These are phyloP conservation scores for Septoria linicola DNA, from an alignment of 2,329 filamentous ascomycete genomes.

Conservation along the genomic window DNA sequence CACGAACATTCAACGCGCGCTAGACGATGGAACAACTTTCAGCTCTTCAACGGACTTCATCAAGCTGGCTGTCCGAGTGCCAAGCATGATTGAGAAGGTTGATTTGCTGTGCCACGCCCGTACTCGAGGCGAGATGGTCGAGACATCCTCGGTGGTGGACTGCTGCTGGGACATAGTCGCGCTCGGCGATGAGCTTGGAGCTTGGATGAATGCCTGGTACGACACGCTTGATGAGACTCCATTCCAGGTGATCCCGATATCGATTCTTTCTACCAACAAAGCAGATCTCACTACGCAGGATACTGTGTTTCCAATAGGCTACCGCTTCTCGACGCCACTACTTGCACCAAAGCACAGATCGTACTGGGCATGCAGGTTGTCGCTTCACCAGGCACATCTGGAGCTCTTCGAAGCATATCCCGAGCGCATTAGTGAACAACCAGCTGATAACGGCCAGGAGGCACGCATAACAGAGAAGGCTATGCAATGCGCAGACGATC, in stretches of 20 bases:
- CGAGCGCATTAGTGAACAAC: neutral
- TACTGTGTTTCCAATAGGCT: conserved; percentile 3
- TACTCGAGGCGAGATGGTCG: neutral
- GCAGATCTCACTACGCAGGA: neutral
- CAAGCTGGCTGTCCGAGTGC: conserved; percentile 1
- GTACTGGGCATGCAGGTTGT: conserved; percentile 17
- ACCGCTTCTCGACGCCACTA: conserved; percentile 6
- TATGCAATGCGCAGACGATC: conserved; percentile 11
- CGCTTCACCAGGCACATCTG: conserved; percentile 6
- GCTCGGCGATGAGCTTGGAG: neutral
- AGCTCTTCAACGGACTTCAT: conserved; percentile 2
- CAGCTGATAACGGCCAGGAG: neutral
- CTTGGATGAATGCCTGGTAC: neutral
- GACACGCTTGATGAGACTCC: neutral
- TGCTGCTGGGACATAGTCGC: conserved; percentile 4
- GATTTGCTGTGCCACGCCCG: conserved; percentile 3
- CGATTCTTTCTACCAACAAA: neutral
- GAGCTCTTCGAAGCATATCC: conserved; percentile 11
- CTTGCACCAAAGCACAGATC: conserved; percentile 12
- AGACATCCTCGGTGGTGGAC: too few species aligned
- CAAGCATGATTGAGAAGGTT: conserved; percentile 6
- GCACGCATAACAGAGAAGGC: neutral
- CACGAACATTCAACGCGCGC: neutral
- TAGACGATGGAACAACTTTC: conserved; percentile 2
- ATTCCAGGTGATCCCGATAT: neutral